Evolutionary conservation across 345 rosid species (phyloP).

Genomic region (Geranium brycei): DNA sequence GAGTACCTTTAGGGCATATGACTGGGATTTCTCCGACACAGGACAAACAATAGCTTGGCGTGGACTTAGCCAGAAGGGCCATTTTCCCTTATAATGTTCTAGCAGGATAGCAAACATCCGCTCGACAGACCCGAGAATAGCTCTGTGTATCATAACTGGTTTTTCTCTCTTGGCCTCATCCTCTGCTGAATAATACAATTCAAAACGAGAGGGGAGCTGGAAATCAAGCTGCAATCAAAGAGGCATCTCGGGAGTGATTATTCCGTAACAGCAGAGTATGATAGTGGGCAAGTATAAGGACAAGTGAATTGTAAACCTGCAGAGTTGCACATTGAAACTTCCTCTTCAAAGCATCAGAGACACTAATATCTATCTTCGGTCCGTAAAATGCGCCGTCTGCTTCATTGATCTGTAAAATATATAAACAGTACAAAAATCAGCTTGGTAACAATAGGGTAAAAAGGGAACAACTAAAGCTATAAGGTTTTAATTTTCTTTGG

Average conservation of each 20-base stretch:
- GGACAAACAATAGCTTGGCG: conserved; percentile 98
- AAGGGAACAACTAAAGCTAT: no score
- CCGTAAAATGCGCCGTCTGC: conserved; percentile 99
- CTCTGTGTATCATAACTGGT: conserved; percentile 95
- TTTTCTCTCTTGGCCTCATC: conserved; percentile 71
- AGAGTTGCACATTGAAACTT: conserved; percentile 92
- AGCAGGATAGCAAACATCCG: conserved; percentile 21
- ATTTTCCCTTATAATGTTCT: conserved; percentile 95
- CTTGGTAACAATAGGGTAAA: neutral
- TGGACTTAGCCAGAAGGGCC: conserved; percentile 99
- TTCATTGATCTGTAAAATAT: conserved; percentile 51
- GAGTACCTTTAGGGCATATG: conserved; percentile 57
- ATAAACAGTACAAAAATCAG: neutral
- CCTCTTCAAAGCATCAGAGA: conserved; percentile 86
- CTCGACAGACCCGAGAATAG: conserved; percentile 90
- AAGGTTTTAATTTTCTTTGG: neutral
- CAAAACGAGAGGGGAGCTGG: conserved; percentile 77
- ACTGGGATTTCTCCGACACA: conserved; percentile 72
- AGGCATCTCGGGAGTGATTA: conserved; percentile 12
- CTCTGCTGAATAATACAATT: conserved; percentile 72
- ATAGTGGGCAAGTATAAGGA: neutral
- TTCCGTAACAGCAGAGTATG: conserved; percentile 5
- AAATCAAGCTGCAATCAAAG: conserved; percentile 69
- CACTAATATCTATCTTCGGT: conserved; percentile 94
- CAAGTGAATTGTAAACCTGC: conserved; percentile 41